These are phyloP conservation scores for Ganoderma lucidum DNA, from an alignment of 1,284 basidiomycete genomes.

Conservation along the genomic window DNA sequence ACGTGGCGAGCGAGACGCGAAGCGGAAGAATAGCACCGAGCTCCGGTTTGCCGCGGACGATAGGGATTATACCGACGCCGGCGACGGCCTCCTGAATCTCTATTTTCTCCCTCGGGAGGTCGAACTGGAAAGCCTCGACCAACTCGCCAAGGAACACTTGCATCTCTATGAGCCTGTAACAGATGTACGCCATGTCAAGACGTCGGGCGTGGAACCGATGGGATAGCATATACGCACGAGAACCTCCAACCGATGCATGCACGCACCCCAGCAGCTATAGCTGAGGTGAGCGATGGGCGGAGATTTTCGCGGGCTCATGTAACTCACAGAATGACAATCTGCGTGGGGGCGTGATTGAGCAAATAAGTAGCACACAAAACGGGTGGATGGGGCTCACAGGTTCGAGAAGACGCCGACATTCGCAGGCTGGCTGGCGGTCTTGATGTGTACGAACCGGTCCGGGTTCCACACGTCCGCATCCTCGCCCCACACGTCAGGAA, in stretches of 20 bases:
- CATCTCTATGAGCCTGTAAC: slow-evolving; percentile 40
- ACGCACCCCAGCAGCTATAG: slow-evolving; percentile 37
- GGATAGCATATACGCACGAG: slow-evolving; percentile 37
- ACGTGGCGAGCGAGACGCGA: slow-evolving; percentile 17
- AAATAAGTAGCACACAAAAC: background rate
- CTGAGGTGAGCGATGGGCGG: background rate
- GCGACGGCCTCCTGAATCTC: slow-evolving; percentile 48
- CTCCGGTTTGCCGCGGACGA: slow-evolving; percentile 53
- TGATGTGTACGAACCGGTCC: slow-evolving; percentile 51
- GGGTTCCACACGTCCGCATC: slow-evolving; percentile 62
- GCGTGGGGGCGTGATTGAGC: background rate
- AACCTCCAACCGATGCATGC: slow-evolving; percentile 47
- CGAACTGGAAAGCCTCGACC: slow-evolving; percentile 38
- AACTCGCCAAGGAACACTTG: slow-evolving; percentile 36
- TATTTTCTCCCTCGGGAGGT: slow-evolving; percentile 42
- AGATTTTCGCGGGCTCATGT: background rate
- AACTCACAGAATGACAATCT: slow-evolving; percentile 30
- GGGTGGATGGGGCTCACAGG: slow-evolving; percentile 48
- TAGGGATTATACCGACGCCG: slow-evolving; percentile 49
- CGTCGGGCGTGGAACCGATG: too few relatives aligned
- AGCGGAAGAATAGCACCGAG: slow-evolving; percentile 40
- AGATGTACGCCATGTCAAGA: background rate
- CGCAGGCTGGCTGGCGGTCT: slow-evolving; percentile 44
- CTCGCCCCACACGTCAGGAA: slow-evolving; percentile 52
- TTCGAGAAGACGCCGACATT: slow-evolving; percentile 57